A percentile compares a stretch with the other conserved stretches of the same genome.
These are phyloP conservation scores for Mucor irregularis DNA, from an alignment of 371 early-diverging fungal genomes.

Conservation along the genomic window DNA sequence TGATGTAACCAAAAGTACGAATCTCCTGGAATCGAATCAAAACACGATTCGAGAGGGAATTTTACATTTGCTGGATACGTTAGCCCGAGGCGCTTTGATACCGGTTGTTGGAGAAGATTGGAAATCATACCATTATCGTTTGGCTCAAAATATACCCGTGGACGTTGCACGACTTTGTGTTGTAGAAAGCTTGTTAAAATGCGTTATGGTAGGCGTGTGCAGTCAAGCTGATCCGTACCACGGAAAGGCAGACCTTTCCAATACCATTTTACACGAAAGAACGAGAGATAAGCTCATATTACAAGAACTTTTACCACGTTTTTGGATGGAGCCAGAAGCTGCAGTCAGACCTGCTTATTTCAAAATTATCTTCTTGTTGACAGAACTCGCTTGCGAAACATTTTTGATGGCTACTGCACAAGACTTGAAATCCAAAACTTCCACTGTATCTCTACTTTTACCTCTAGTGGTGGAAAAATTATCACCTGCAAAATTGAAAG, in stretches of 20 bases:
- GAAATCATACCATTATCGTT: constrained; percentile 12
- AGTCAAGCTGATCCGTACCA: constrained; percentile 10
- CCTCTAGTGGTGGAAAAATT: constrained; percentile 30
- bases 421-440: constrained; percentile 20
- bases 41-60: constrained; percentile 20
- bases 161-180: constrained; percentile 30
- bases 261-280: not conserved
- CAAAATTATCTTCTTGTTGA: constrained; percentile 27
- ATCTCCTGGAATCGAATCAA: constrained; percentile 3
- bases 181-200: constrained; percentile 35
- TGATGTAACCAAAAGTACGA: not conserved
- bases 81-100: constrained; percentile 32
- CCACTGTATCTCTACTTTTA: constrained; percentile 19
- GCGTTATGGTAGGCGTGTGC: constrained; percentile 22
- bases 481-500: constrained; percentile 15
- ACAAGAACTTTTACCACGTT: constrained; percentile 33
- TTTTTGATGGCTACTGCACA: constrained; percentile 21
- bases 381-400: constrained; percentile 35
- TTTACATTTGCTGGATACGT: constrained; percentile 26
- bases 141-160: not conserved
- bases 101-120: constrained; percentile 28
- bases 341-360: constrained; percentile 23
- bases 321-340: constrained; percentile 33
- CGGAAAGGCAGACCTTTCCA: not conserved
- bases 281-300: constrained; percentile 23